Evolutionary conservation across 352 stramenopile species (phyloP).

Genomic region (Phytopythium delawarense): DNA sequence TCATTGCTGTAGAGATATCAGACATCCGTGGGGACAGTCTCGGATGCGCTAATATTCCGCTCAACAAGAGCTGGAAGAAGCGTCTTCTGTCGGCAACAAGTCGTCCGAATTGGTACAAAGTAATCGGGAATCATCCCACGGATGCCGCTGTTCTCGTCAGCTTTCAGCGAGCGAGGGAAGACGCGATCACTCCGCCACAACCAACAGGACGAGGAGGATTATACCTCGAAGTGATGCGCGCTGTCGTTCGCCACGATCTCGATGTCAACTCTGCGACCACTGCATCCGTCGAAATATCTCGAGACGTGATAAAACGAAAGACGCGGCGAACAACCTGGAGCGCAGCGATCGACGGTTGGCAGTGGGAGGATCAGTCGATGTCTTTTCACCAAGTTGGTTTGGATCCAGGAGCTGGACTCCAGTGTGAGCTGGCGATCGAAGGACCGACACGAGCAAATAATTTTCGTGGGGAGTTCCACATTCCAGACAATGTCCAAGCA

Average conservation of each 20-base stretch:
- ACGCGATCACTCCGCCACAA: neutral
- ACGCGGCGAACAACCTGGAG: constrained; percentile 8
- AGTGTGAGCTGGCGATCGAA: neutral
- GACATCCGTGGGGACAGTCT: constrained; percentile 15
- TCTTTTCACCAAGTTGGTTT: neutral
- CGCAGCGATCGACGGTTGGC: neutral
- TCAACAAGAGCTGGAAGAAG: constrained; percentile 26
- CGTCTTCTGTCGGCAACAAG: neutral
- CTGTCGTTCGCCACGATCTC: neutral
- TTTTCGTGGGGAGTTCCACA: neutral
- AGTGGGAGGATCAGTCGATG: neutral
- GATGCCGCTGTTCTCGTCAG: constrained; percentile 17
- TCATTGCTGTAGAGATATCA: constrained; percentile 21
- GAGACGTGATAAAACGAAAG: neutral
- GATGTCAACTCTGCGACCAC: too few relatives aligned
- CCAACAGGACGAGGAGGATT: neutral
- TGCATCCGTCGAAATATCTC: neutral
- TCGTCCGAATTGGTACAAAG: constrained; percentile 6
- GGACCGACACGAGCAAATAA: neutral
- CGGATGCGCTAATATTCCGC: constrained; percentile 24
- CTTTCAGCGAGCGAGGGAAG: constrained; percentile 3
- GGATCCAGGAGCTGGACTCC: neutral
- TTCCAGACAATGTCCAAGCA: neutral
- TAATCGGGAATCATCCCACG: constrained; percentile 7
- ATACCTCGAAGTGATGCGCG: neutral